phyloP scores from a whole-genome alignment of 495 filamentous ascomycete species.

The Aspergillus avenaceus region DNA sequence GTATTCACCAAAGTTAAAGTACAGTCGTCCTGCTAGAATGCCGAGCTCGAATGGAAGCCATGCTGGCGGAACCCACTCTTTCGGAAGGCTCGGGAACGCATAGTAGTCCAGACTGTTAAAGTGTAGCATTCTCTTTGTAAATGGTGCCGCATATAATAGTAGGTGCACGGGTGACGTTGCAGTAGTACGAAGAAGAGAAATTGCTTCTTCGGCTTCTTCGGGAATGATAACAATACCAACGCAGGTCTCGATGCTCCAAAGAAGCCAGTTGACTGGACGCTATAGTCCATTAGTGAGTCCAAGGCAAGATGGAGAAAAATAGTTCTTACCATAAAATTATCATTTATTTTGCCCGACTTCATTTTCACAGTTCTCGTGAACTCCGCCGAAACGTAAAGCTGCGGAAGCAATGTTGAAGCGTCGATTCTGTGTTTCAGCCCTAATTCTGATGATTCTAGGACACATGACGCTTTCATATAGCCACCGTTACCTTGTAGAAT shows the following conservation, averaged over 20 bases:
- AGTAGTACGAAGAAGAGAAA: slow-evolving; percentile 32
- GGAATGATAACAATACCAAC: slow-evolving; percentile 49
- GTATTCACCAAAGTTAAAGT: slow-evolving; percentile 46
- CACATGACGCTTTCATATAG: slow-evolving; percentile 21
- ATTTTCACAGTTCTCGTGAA: slow-evolving; percentile 34
- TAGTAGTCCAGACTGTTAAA: slow-evolving; percentile 4
- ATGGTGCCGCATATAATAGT: slow-evolving; percentile 3
- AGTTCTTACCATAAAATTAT: slow-evolving; percentile 34
- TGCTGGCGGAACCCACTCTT: slow-evolving; percentile 25
- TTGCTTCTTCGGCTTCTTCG: slow-evolving; percentile 50
- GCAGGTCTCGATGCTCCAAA: slow-evolving; percentile 28
- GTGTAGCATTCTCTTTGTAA: slow-evolving; percentile 3
- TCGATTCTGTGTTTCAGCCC: slow-evolving; percentile 31
- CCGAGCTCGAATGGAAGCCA: slow-evolving; percentile 52
- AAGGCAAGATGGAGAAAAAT: not conserved
- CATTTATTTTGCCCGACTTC: slow-evolving; percentile 14
- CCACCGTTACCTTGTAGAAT: slow-evolving; percentile 17
- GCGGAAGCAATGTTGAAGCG: slow-evolving; percentile 10
- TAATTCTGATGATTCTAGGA: slow-evolving; percentile 26
- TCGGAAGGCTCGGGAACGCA: slow-evolving; percentile 1
- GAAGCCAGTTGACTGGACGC: slow-evolving; percentile 49
- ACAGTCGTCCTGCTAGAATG: slow-evolving; percentile 52
- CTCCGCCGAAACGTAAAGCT: slow-evolving; percentile 35
- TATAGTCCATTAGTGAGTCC: slow-evolving; percentile 8
- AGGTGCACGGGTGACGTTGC: not conserved